Evolutionary conservation across 129 eudicot species (phyloP).

Genomic region (Scalesia atractyloides): DNA sequence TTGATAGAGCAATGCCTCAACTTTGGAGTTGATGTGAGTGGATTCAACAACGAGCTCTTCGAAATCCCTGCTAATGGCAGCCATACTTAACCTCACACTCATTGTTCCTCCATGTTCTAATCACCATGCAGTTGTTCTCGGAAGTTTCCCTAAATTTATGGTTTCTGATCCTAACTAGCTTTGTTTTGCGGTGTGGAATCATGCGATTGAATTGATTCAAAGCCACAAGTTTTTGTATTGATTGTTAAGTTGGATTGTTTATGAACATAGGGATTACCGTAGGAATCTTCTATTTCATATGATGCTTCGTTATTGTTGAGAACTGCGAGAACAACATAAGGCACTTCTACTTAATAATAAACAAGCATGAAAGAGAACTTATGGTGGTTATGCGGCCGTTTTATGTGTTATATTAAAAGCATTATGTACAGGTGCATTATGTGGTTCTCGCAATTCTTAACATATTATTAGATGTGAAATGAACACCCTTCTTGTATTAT

Average conservation of each 20-base stretch:
- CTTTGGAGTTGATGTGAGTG: conserved; percentile 39
- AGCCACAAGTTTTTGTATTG: conserved; percentile 28
- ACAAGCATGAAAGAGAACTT: too few species aligned
- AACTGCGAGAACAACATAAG: too few species aligned
- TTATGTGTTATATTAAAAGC: too few species aligned
- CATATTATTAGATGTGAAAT: neutral
- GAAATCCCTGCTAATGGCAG: conserved; percentile 72
- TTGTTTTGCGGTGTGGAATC: conserved; percentile 79
- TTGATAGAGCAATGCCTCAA: neutral
- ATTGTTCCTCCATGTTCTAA: conserved; percentile 90
- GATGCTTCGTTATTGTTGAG: too few species aligned
- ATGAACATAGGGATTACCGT: too few species aligned
- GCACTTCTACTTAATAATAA: too few species aligned
- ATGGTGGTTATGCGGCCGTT: too few species aligned
- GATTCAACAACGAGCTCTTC: conserved; percentile 94
- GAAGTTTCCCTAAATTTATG: conserved; percentile 95
- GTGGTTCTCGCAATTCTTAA: too few species aligned
- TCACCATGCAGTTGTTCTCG: conserved; percentile 97
- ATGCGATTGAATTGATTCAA: conserved; percentile 53
- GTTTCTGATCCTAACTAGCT: conserved; percentile 62
- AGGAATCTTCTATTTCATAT: too few species aligned
- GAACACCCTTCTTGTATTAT: neutral
- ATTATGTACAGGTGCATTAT: too few species aligned
- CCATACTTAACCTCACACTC: conserved; percentile 73
- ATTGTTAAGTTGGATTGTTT: too few species aligned